phyloP scores from a whole-genome alignment of 2,329 filamentous ascomycete species.

The Fusarium veterinarium region DNA sequence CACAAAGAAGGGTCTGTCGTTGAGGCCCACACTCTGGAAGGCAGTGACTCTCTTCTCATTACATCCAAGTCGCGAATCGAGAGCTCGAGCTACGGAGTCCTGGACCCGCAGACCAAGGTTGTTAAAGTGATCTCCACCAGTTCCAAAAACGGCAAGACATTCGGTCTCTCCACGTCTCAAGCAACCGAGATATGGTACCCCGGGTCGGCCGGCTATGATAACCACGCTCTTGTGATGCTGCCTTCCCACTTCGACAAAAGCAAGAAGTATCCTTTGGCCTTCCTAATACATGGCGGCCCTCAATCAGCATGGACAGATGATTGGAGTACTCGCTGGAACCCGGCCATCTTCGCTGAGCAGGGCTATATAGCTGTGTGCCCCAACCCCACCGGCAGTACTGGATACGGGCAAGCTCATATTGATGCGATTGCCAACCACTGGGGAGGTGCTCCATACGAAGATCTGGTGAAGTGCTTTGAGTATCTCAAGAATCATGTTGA shows the following conservation, averaged over 20 bases:
- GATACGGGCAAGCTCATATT: slow-evolving; percentile 81
- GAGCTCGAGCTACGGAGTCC: slow-evolving; percentile 74
- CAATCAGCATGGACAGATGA: slow-evolving; percentile 80
- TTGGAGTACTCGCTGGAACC: slow-evolving; percentile 89
- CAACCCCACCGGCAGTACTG: slow-evolving; percentile 86
- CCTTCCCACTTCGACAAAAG: slow-evolving; percentile 74
- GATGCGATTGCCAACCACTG: slow-evolving; percentile 84
- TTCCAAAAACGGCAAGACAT: slow-evolving; percentile 72
- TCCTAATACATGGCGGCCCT: slow-evolving; percentile 86
- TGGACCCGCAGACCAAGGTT: slow-evolving; percentile 59
- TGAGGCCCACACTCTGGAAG: slow-evolving; percentile 64
- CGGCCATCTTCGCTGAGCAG: slow-evolving; percentile 86
- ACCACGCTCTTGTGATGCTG: slow-evolving; percentile 76
- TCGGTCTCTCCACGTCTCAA: slow-evolving; percentile 73
- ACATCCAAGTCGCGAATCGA: slow-evolving; percentile 77
- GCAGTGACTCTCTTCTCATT: slow-evolving; percentile 66
- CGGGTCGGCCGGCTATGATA: slow-evolving; percentile 71
- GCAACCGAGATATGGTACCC: slow-evolving; percentile 76
- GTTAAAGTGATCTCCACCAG: slow-evolving; percentile 68
- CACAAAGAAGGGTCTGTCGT: slow-evolving; percentile 65
- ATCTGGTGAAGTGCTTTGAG: slow-evolving; percentile 82
- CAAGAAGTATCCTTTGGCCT: slow-evolving; percentile 82
- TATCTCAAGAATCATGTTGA: slow-evolving; percentile 73
- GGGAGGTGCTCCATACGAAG: slow-evolving; percentile 86
- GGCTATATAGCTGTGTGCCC: slow-evolving; percentile 85